phyloP scores from a whole-genome alignment of 1,284 basidiomycete species.

The Apiotrichum akiyoshidainum region DNA sequence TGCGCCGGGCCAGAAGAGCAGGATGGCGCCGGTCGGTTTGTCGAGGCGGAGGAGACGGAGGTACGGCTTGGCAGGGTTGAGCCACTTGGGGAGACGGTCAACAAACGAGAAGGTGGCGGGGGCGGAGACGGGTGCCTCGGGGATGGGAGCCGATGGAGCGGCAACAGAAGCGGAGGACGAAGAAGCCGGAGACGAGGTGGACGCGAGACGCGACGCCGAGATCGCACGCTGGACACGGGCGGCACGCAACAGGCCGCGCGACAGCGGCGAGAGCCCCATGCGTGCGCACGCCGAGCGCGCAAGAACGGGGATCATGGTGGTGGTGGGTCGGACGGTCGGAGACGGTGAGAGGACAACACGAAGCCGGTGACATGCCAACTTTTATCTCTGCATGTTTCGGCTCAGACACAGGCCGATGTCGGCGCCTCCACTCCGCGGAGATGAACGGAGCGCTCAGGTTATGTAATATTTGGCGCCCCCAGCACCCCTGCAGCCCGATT shows the following conservation, averaged over 20 bases:
- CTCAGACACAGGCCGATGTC: too few species aligned
- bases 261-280: conserved; percentile 11
- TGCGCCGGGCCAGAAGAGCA: conserved; percentile 92
- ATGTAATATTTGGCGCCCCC: too few species aligned
- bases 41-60: conserved; percentile 81
- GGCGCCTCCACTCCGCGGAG: too few species aligned
- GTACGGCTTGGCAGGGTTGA: conserved; percentile 61
- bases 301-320: conserved; percentile 10
- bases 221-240: not conserved
- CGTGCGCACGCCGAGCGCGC: conserved; percentile 23
- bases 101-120: conserved; percentile 9
- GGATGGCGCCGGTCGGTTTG: conserved; percentile 89
- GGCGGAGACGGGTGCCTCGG: not conserved
- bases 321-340: too few species aligned
- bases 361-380: too few species aligned
- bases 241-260: not conserved
- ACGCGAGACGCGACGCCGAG: not conserved
- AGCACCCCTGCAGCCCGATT: too few species aligned
- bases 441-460: too few species aligned
- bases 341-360: too few species aligned
- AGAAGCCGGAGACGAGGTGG: not conserved
- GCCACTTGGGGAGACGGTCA: conserved; percentile 39
- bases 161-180: not conserved
- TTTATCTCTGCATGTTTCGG: too few species aligned
- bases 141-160: not conserved